Base-by-base conservation (phyloP, 768 basidiomycete species). In the Macrocybe gigantea region DNA sequence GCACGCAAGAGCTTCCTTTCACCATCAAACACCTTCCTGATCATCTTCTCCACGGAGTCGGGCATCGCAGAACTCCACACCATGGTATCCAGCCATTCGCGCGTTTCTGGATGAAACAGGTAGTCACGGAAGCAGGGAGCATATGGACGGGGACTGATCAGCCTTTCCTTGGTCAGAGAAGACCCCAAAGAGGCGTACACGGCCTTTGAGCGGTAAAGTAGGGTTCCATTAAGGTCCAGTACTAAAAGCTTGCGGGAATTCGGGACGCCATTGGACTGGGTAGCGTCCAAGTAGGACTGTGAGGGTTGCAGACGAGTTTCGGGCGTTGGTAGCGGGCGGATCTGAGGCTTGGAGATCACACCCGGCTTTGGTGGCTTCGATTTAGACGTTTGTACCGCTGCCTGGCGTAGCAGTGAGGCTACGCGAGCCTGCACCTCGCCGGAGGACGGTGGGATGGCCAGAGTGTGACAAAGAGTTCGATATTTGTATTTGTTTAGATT, bases 21-120 rank as follows among this genome's bases (percentile, higher is more conserved):
- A 30, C 64, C 59, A 1, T 64, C 55, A 88, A 88, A 34, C 74
- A 71, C 30, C 68, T 22, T 69, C 32, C 75, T 59, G 0, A 85
- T 81, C 88, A 91, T 90, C 53, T 82, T 79, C 0, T 65, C 60
- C 6, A 88, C 88, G 57, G 77, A 86, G 40, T 81, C 79, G 2
- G 86, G 85, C 56, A 88, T 85, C 2, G 88, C 88, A 5, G 84
- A 86, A 55, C 83, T 85, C 88, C 88, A 92, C 5, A 91, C 75
- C 83, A 90, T 90, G 8, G 83, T 80, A 47, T 88, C 84, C 11
- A 89, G 69, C 83, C 85, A 88, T 12, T 56, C 54, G 33, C 62
- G 66, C 15, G 80, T 85, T 12, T 68, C 56, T 0, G 71, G 62
- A 38, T 80, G 76, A 51, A 86, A 80, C 5, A 88, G 63, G 56